Percentiles rank a stretch among this genome's conserved stretches.
Evolutionary conservation across 2,329 filamentous ascomycete genomes (phyloP).

Genomic region (Sporothrix luriei): DNA sequence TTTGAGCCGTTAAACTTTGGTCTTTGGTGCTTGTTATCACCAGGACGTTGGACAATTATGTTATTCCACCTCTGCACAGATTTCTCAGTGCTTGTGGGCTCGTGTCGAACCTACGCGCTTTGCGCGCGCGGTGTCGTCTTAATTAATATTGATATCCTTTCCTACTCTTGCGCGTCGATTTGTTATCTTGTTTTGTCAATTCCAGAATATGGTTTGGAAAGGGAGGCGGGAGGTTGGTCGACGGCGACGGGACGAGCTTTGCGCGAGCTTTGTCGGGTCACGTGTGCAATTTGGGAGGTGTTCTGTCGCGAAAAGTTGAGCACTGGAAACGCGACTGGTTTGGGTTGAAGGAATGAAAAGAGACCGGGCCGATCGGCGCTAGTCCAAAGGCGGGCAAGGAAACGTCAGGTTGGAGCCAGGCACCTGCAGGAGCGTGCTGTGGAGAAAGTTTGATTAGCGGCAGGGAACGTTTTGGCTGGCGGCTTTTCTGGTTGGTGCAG

Average conservation of each 20-base stretch:
- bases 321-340: conserved; percentile 24
- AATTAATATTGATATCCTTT: background rate
- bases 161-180: background rate
- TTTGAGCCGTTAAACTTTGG: no score
- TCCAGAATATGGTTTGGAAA: background rate
- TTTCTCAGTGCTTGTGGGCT: background rate
- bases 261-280: background rate
- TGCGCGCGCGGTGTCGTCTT: conserved; percentile 8
- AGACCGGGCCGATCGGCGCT: conserved; percentile 21
- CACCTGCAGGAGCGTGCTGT: conserved; percentile 6
- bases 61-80: background rate
- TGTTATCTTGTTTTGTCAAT: background rate
- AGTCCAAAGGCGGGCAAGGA: conserved; percentile 28
- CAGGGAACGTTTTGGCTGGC: conserved; percentile 1
- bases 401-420: background rate
- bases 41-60: conserved; percentile 6
- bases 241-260: background rate
- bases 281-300: background rate
- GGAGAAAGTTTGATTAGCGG: conserved; percentile 29
- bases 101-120: background rate
- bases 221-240: background rate
- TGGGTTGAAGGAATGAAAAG: background rate
- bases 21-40: conserved; percentile 28
- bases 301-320: conserved; percentile 22
- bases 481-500: background rate